Percentiles rank a stretch among this genome's conserved stretches.
These are phyloP conservation scores for Alternaria rosae DNA, from an alignment of 2,329 filamentous ascomycete species.

Conservation along the genomic window DNA sequence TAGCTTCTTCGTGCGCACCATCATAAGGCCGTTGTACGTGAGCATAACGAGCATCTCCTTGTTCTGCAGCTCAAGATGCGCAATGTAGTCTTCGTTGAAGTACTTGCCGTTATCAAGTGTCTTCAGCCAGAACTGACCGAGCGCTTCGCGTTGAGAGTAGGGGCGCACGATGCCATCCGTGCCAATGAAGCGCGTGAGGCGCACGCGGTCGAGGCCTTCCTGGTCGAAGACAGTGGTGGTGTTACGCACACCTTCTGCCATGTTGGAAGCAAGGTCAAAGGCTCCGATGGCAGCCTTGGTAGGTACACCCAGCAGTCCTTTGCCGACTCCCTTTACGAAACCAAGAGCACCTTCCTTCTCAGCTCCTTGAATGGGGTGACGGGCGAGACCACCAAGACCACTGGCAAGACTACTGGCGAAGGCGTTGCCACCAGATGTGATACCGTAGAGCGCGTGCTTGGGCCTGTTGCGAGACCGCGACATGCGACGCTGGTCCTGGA, in stretches of 20 bases:
- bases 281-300: slow-evolving; percentile 97
- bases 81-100: slow-evolving; percentile 97
- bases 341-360: slow-evolving; percentile 93
- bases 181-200: slow-evolving; percentile 90
- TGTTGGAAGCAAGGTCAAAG: slow-evolving; percentile 94
- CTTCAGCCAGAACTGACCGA: slow-evolving; percentile 99
- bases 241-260: slow-evolving; percentile 96
- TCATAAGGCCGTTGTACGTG: slow-evolving; percentile 75
- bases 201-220: slow-evolving; percentile 90
- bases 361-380: slow-evolving; percentile 92
- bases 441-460: slow-evolving; percentile 96
- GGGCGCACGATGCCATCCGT: slow-evolving; percentile 92
- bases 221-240: slow-evolving; percentile 98
- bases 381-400: slow-evolving; percentile 89
- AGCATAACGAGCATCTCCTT: slow-evolving; percentile 83
- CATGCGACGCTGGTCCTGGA: slow-evolving; percentile 95
- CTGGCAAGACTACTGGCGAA: slow-evolving; percentile 92
- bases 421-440: slow-evolving; percentile 93
- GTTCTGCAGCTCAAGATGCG: slow-evolving; percentile 87
- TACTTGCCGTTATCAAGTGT: slow-evolving; percentile 97
- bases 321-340: slow-evolving; percentile 97
- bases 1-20: slow-evolving; percentile 85
- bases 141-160: slow-evolving; percentile 91
- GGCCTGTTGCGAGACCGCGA: slow-evolving; percentile 90
- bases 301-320: slow-evolving; percentile 90